A percentile compares a stretch with the other conserved stretches of the same genome.
Evolutionary conservation across 2,329 filamentous ascomycete species (phyloP).

Genomic region (Sclerotinia trifoliorum): DNA sequence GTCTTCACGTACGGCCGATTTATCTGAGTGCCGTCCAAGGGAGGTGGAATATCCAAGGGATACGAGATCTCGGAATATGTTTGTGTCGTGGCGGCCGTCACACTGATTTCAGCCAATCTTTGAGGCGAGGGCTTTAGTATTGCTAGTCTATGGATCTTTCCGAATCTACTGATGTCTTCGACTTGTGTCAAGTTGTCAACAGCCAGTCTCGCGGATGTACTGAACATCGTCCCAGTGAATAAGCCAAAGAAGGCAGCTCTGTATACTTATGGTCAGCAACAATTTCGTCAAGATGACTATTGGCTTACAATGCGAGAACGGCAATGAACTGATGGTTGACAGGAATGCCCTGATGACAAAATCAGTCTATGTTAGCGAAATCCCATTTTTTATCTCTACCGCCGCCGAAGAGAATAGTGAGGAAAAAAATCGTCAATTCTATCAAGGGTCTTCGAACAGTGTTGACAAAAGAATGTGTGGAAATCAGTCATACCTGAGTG

Average conservation of each 20-base stretch:
- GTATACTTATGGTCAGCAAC: slow-evolving; percentile 17
- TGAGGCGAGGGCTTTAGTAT: slow-evolving; percentile 57
- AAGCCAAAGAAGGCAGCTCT: slow-evolving; percentile 68
- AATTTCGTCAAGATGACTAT: slow-evolving; percentile 16
- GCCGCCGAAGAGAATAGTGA: neutral
- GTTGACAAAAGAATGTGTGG: slow-evolving; percentile 12
- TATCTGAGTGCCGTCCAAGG: neutral
- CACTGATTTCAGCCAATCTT: slow-evolving; percentile 27
- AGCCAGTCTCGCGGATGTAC: slow-evolving; percentile 68
- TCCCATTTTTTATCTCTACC: neutral
- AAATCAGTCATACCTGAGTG: slow-evolving; percentile 27
- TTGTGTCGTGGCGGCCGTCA: slow-evolving; percentile 44
- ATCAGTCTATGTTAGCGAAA: slow-evolving; percentile 1
- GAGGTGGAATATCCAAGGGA: slow-evolving; percentile 45
- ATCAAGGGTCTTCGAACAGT: neutral
- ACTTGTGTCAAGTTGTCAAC: slow-evolving; percentile 79
- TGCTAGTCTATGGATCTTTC: slow-evolving; percentile 69
- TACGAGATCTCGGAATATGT: slow-evolving; percentile 57
- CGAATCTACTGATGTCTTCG: slow-evolving; percentile 65
- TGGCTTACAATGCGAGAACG: slow-evolving; percentile 58
- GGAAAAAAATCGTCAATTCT: neutral
- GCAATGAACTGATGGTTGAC: slow-evolving; percentile 63
- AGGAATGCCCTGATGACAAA: slow-evolving; percentile 30
- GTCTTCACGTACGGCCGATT: slow-evolving; percentile 18
- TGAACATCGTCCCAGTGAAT: slow-evolving; percentile 77